phyloP scores from a whole-genome alignment of 2,329 filamentous ascomycete species.

The Aspergillus pseudotamarii region DNA sequence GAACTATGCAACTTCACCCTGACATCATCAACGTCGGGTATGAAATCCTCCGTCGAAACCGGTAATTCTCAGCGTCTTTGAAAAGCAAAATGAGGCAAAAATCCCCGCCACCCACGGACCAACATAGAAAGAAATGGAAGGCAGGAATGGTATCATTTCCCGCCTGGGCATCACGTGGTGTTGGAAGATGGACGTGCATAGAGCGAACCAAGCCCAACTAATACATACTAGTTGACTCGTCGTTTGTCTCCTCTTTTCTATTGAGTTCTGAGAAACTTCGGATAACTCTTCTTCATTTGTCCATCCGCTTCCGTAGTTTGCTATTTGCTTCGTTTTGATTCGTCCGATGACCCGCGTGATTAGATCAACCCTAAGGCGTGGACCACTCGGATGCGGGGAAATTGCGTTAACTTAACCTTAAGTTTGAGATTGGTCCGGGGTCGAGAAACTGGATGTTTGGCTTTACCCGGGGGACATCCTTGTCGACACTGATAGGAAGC shows the following conservation, averaged over 20 bases:
- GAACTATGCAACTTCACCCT: neutral
- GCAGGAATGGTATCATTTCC: conserved; percentile 2
- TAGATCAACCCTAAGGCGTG: neutral
- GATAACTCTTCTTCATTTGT: neutral
- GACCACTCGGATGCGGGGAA: conserved; percentile 1
- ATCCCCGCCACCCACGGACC: neutral
- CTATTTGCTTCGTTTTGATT: neutral
- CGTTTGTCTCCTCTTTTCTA: neutral
- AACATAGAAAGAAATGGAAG: neutral
- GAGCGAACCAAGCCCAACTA: too few relatives aligned
- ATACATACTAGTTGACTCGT: neutral
- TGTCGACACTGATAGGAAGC: neutral
- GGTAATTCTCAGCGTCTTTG: neutral
- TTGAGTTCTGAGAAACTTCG: neutral
- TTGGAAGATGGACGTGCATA: neutral
- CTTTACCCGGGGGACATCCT: neutral
- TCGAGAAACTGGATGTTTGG: neutral
- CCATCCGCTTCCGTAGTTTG: neutral
- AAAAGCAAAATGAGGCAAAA: neutral
- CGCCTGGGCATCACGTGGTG: neutral
- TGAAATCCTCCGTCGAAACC: neutral
- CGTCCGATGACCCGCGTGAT: neutral
- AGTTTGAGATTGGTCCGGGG: neutral
- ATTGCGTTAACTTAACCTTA: neutral
- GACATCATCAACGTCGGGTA: neutral